phyloP scores from a whole-genome alignment of 2,329 filamentous ascomycete species.

The Fusarium caatingaense region DNA sequence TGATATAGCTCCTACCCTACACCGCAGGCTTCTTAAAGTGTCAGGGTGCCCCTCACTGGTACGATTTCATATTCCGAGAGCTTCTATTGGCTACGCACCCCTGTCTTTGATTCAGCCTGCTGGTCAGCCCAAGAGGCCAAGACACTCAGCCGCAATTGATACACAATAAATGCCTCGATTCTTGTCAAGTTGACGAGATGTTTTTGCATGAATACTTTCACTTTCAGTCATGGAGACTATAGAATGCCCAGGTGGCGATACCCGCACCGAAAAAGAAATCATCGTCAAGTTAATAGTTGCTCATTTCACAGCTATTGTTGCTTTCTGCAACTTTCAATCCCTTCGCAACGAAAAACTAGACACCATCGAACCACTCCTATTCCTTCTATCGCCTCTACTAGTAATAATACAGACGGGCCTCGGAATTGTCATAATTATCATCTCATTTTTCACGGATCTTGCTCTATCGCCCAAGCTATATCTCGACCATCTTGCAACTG shows the following conservation, averaged over 20 bases:
- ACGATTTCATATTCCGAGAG: neutral
- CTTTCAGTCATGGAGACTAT: neutral
- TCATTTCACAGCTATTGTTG: slow-evolving; percentile 11
- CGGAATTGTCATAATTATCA: neutral
- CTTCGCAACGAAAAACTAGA: slow-evolving; percentile 19
- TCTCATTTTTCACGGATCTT: neutral
- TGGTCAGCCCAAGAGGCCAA: neutral
- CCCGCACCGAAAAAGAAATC: slow-evolving; percentile 4
- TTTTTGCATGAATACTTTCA: too few species aligned
- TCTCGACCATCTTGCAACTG: neutral
- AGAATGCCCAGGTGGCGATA: neutral
- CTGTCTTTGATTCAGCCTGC: neutral
- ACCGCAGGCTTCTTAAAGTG: neutral
- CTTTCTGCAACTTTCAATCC: slow-evolving; percentile 23
- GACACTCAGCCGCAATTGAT: neutral
- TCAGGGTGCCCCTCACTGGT: neutral
- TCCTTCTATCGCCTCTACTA: slow-evolving; percentile 13
- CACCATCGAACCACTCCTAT: slow-evolving; percentile 15
- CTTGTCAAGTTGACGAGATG: too few species aligned
- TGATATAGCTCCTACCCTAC: too few species aligned
- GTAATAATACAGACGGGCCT: slow-evolving; percentile 2
- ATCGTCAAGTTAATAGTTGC: slow-evolving; percentile 22
- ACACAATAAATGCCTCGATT: neutral
- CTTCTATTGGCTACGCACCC: neutral
- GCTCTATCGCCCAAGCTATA: neutral